Percentiles rank a stretch among this genome's conserved stretches.
Conservation (phyloP, 768 basidiomycete species). For the Lactifluus pinguis region DNA sequence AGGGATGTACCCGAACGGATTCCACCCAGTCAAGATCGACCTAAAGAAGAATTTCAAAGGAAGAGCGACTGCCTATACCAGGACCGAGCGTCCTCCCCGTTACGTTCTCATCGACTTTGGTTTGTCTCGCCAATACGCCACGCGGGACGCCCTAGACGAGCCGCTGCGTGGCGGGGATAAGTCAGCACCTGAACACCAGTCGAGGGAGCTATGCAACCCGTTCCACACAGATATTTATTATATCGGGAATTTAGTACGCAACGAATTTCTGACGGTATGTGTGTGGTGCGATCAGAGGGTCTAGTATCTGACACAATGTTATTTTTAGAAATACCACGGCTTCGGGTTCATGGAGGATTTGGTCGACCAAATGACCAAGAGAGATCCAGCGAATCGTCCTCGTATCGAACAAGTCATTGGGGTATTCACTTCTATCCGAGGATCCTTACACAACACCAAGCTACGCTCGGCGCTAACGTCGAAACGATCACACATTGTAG, state of each 20-base stretch:
- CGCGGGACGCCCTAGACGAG: constrained; percentile 22
- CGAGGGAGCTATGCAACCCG: constrained; percentile 21
- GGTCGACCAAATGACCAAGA: constrained; percentile 22
- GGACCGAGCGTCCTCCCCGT: constrained; percentile 22
- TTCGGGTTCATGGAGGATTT: constrained; percentile 24
- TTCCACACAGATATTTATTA: constrained; percentile 31
- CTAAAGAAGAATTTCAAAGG: constrained; percentile 22
- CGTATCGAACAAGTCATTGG: constrained; percentile 14
- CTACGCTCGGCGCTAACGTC: constrained; percentile 2
- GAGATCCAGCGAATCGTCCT: constrained; percentile 24
- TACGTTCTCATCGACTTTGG: constrained; percentile 27
- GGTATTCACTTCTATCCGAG: neutral
- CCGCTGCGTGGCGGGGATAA: constrained; percentile 36
- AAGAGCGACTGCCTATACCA: constrained; percentile 15
- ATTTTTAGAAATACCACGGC: constrained; percentile 19
- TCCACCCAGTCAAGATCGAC: constrained; percentile 21
- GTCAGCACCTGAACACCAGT: constrained; percentile 29
- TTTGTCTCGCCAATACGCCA: constrained; percentile 22
- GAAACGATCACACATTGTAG: neutral
- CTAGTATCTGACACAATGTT: neutral
- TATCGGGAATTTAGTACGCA: constrained; percentile 27
- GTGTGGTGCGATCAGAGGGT: neutral
- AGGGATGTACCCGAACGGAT: constrained; percentile 23
- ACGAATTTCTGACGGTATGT: constrained; percentile 24
- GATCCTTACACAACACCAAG: neutral